Percentiles rank a stretch among this genome's conserved stretches.
Evolutionary conservation across 495 filamentous ascomycete species (phyloP).

Genomic region (Pyrenopolyporus hunteri): DNA sequence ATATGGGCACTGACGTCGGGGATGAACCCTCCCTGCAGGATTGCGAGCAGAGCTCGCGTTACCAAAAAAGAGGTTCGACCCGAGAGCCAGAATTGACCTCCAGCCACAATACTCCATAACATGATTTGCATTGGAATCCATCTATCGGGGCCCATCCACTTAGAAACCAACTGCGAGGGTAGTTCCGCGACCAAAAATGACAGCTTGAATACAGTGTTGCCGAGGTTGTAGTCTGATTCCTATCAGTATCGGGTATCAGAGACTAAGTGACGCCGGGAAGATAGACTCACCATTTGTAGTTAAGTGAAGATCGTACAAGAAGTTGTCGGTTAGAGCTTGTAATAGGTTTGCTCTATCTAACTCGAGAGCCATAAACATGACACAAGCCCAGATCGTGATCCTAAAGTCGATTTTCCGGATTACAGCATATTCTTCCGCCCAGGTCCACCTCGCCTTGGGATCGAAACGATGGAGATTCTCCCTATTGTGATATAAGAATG

Average conservation of each 20-base stretch:
- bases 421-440: slow-evolving; percentile 69
- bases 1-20: slow-evolving; percentile 36
- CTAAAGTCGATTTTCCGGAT: slow-evolving; percentile 58
- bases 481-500: slow-evolving; percentile 25
- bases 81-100: slow-evolving; percentile 67
- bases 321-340: slow-evolving; percentile 74
- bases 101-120: slow-evolving; percentile 72
- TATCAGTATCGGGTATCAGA: slow-evolving; percentile 8
- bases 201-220: slow-evolving; percentile 73
- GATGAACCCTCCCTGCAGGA: slow-evolving; percentile 74
- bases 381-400: slow-evolving; percentile 63
- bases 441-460: slow-evolving; percentile 72
- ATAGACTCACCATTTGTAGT: slow-evolving; percentile 63
- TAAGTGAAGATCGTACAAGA: slow-evolving; percentile 64
- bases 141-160: slow-evolving; percentile 74
- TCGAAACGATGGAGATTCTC: slow-evolving; percentile 72
- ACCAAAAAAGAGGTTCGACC: slow-evolving; percentile 63
- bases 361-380: slow-evolving; percentile 84
- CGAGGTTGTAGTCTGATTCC: slow-evolving; percentile 66
- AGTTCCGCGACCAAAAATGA: slow-evolving; percentile 72
- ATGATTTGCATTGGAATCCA: slow-evolving; percentile 86
- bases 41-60: slow-evolving; percentile 66
- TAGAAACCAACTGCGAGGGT: slow-evolving; percentile 74
- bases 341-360: slow-evolving; percentile 76
- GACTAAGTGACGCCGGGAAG: neutral